Evolutionary conservation across 768 basidiomycete species (phyloP), one percentile per base, ranked within the genome.

Genomic region (Tubosaeta brunneosetosa): DNA sequence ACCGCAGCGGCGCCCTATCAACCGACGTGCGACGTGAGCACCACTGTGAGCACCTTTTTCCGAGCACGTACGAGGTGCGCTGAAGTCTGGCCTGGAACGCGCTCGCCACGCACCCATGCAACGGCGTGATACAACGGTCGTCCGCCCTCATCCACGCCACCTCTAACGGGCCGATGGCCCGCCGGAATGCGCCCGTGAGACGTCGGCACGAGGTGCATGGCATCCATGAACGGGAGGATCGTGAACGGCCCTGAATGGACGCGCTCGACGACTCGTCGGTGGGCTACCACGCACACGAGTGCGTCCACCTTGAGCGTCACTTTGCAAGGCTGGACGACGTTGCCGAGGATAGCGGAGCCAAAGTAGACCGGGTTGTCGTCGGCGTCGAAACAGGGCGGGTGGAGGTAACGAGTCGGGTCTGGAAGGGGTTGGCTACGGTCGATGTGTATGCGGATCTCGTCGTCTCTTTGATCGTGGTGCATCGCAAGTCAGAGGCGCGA

Each of bases 341-440:
- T 19, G 2, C 9, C 33, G 8, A 49, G 17, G 22, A 14, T 41
- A 14, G 38, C 48, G 14, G 48, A 42, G 16, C 27, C 42, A 38
- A 55, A 55, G 36, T 38, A 52, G 33, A 47, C 25, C 7, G 49
- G 34, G 10, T 52, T 44, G 25, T 52, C 12, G 11, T 55, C 36
- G 7, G 34, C 34, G 31, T 55, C 54, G 14, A 43, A 51, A 29
- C 50, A 55, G 36, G 54, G 46, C 6, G 54, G 54, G 29, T 51
- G 49, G 40, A 51, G 49, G 29, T 47, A 55, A n/a, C 29, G 50
- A 44, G 4, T 14, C 3, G 44, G 33, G 29, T 47, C 45, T 26
- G 50, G 49, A 19, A 55, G 27, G 4, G 54, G 45, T 32, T 37
- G 26, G 33, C 6, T 44, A 13, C 27, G 45, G n/a, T n/a, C n/a